These are phyloP conservation scores for Peronospora destructor DNA, from an alignment of 352 stramenopile genomes.

Conservation along the genomic window DNA sequence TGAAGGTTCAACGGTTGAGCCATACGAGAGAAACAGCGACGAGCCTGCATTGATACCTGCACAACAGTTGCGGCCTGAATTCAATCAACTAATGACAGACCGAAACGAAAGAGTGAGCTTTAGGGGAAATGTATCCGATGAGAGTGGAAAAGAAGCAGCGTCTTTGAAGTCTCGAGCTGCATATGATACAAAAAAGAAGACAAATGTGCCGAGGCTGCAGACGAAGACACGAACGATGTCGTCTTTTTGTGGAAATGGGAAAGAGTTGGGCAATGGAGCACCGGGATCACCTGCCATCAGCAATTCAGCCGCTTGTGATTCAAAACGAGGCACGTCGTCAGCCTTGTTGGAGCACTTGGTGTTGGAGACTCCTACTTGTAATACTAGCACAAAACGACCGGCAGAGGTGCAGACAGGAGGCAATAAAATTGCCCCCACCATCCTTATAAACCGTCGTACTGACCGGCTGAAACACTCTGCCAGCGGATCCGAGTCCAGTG, in stretches of 20 bases:
- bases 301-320: constrained; percentile 5
- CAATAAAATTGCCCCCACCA: constrained; percentile 11
- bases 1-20: constrained; percentile 17
- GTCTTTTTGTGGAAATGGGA: constrained; percentile 41
- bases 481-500: constrained; percentile 33
- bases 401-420: constrained; percentile 18
- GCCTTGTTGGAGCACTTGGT: constrained; percentile 11
- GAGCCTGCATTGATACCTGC: neutral
- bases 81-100: constrained; percentile 18
- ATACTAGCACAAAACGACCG: constrained; percentile 3
- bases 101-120: constrained; percentile 6
- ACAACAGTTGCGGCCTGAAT: constrained; percentile 14
- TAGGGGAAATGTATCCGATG: constrained; percentile 7
- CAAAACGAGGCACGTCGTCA: constrained; percentile 12
- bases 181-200: constrained; percentile 24
- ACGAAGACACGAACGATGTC: constrained; percentile 57
- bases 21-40: constrained; percentile 6
- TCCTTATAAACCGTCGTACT: constrained; percentile 43
- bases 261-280: constrained; percentile 13
- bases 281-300: constrained; percentile 2
- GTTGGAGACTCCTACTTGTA: constrained; percentile 6
- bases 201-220: constrained; percentile 59
- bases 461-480: constrained; percentile 46
- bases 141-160: constrained; percentile 1
- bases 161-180: constrained; percentile 18